phyloP scores from a whole-genome alignment of 1,139 yeast species.

The Pneumocystis wakefieldiae region DNA sequence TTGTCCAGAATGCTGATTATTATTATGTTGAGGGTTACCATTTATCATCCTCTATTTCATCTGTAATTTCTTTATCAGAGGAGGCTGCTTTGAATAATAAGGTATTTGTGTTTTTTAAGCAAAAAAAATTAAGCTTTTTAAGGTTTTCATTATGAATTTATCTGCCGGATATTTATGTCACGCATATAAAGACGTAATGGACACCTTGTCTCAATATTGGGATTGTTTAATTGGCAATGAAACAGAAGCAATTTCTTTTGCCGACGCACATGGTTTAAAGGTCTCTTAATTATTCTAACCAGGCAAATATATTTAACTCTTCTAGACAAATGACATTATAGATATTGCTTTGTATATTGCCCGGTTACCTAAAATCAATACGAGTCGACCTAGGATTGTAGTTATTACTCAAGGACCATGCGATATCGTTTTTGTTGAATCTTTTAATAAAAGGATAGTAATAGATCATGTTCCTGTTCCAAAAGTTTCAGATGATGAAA shows the following conservation, averaged over 20 bases:
- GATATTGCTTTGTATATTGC: conserved; percentile 76
- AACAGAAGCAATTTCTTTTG: conserved; percentile 90
- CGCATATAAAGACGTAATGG: conserved; percentile 86
- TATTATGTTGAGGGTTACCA: conserved; percentile 97
- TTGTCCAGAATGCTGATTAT: conserved; percentile 64
- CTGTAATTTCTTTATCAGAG: conserved; percentile 74
- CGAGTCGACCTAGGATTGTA: conserved; percentile 53
- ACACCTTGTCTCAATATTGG: conserved; percentile 66
- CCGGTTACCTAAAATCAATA: conserved; percentile 60
- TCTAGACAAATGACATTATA: conserved; percentile 44
- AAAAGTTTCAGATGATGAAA: conserved; percentile 47
- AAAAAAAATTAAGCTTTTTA: not conserved
- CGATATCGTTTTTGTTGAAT: conserved; percentile 48
- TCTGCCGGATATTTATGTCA: conserved; percentile 95
- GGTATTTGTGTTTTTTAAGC: not conserved
- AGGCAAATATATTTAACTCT: conserved; percentile 20
- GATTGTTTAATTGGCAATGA: conserved; percentile 91
- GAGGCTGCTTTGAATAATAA: conserved; percentile 81
- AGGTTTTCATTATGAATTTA: conserved; percentile 65
- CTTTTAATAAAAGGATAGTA: conserved; percentile 25
- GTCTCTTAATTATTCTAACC: conserved; percentile 2
- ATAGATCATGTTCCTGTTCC: conserved; percentile 51
- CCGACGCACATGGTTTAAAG: conserved; percentile 51
- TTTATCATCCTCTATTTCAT: conserved; percentile 92
- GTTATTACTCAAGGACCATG: conserved; percentile 85